Evolutionary conservation across 2,329 filamentous ascomycete genomes (phyloP), one percentile per base, ranked within the genome.

Genomic region (Fusarium paranaense): DNA sequence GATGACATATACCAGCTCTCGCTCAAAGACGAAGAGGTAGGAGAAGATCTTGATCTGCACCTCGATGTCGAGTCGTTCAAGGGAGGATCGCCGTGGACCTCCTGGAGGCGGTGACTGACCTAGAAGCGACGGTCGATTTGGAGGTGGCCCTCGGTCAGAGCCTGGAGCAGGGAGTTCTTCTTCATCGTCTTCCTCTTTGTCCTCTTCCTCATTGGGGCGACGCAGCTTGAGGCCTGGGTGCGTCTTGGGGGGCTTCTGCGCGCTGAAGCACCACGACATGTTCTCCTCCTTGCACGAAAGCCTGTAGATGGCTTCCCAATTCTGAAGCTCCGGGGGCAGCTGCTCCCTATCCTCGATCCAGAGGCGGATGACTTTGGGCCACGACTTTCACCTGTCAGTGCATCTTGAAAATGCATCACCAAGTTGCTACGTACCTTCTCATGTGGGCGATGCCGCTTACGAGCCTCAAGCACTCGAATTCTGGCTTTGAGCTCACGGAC

Each of bases 1-100:
- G 2, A 88, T 76, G 25, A 81, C 84, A 63, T 89, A 86, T 5
- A 88, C 70, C 0, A 83, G 56, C 1, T 80, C 32, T 0, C 74
- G 78, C 0, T 77, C 37, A 54, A 83, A 85, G n/a, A 83, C 78
- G 1, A 87, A 78, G 3, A 79, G n/a, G 0, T 78, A n/a, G 7
- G 69, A 72, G 14, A 88, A 80, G 11, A 88, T 85, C 3, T 69
- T 69, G 4, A 78, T 71, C 59, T 84, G 81, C 1, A 85, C 25
- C 0, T 74, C 7, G 0, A 38, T 10, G 0, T 82, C 80, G 8
- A 87, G 78, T n/a, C n/a, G 6, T 81, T 69, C 13, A 85, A 82
- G 1, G 11, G 67, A 42, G 77, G 82, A 65, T 4, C 47, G 54
- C 52, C 3, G 75, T 79, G 77, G 81, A 18, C 38, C 18, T 5